Base-by-base conservation (phyloP, 73 alveolate species). In the Tetrahymena malaccensis region DNA sequence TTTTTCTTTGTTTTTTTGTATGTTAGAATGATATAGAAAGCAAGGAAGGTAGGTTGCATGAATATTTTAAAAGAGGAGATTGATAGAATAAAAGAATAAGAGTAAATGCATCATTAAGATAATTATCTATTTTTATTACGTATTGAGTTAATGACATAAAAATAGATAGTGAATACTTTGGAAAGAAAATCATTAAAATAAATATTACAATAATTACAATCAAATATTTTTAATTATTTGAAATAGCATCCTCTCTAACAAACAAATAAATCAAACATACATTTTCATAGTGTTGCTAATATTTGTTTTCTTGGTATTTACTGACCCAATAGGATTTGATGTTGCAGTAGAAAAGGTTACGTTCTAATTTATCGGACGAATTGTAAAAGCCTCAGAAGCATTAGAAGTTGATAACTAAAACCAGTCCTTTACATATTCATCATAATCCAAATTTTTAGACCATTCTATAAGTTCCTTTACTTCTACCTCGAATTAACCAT, bases 391-490 rank as follows among this genome's bases (percentile, higher is more conserved):
- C 85, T 96, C 98, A 38, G 95, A 93, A 25, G 97, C 96, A 89
- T 96, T 97, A 11, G 98, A 93, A 25, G 99, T 98, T 11, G 99
- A 99, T 21, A 98, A 95, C 94, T 98, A 95, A 93, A 95, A 95
- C 99, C 99, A 98, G 50, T 98, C 97, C 37, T 96, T 97, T 35
- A 96, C 95, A 93, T 98, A 98, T 94, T 98, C 97, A 94, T 98
- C 99, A 96, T 96, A 98, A 94, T 98, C 99, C 19, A 98, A 97
- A 85, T 98, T 98, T 93, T 98, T 98, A 43, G 98, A 97, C 99
- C 99, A 98, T 84, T 98, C 99, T 43, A 98, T 97, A 31, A 98
- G 94, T 35, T 96, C 89, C 37, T 94, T 93, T 10, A 89, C 96
- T 94, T 96, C 96, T 34, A 85, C 58, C 33, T 96, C 96, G 55